phyloP scores from a whole-genome alignment of 768 basidiomycete species.

The Lentinula boryana region DNA sequence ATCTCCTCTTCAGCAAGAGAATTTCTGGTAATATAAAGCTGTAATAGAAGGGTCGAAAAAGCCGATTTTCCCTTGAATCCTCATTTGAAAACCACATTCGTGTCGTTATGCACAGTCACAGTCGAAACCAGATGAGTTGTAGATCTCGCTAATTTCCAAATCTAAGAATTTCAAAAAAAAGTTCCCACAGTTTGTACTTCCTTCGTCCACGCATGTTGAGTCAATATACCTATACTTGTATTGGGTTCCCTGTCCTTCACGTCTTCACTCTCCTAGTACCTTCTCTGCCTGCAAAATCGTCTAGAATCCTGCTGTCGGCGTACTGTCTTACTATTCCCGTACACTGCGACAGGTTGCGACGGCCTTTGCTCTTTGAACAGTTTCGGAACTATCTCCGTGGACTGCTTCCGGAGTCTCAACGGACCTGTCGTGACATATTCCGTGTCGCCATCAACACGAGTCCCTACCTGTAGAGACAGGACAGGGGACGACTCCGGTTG shows the following conservation, averaged over 20 bases:
- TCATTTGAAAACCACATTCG: background rate
- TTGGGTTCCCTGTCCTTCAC: background rate
- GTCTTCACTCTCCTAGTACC: background rate
- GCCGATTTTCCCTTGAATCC: background rate
- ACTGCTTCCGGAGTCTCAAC: background rate
- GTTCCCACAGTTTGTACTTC: background rate
- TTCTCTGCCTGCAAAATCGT: background rate
- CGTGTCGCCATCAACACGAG: background rate
- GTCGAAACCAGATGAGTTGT: background rate
- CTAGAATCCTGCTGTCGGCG: background rate
- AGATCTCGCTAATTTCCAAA: background rate
- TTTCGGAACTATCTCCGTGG: background rate
- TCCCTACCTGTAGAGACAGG: background rate
- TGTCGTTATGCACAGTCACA: background rate
- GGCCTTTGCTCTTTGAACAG: no score
- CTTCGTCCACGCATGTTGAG: background rate
- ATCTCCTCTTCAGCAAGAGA: no score
- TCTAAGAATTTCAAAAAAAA: background rate
- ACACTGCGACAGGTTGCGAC: background rate
- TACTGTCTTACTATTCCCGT: background rate
- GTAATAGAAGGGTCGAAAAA: background rate
- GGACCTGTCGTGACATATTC: background rate
- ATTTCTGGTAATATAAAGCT: background rate
- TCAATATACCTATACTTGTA: background rate
- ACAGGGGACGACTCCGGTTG: background rate